phyloP scores from a whole-genome alignment of 495 filamentous ascomycete genomes.

The Xylaria curta region DNA sequence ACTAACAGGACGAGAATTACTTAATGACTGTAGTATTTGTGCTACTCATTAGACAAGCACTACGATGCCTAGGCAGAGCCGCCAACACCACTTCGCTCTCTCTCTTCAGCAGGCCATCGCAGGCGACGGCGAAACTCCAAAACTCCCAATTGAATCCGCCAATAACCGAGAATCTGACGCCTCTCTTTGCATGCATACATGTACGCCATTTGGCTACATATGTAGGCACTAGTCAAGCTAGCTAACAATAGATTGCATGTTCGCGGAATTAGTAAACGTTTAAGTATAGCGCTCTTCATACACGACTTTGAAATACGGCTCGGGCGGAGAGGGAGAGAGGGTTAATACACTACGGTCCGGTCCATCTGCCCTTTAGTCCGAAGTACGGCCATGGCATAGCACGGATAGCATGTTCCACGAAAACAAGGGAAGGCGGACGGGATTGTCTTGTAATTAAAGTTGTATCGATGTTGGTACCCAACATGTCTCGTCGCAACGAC shows the following conservation, averaged over 20 bases:
- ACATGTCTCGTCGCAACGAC: slow-evolving; percentile 7
- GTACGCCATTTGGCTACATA: not conserved
- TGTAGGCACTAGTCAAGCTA: not conserved
- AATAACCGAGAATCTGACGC: not conserved
- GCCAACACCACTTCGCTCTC: not conserved
- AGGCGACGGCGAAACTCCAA: not conserved
- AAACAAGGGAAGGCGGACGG: not conserved
- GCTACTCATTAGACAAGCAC: not conserved
- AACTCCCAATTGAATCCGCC: slow-evolving; percentile 7
- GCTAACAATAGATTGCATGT: not conserved
- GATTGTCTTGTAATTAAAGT: not conserved
- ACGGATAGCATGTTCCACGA: slow-evolving; percentile 1
- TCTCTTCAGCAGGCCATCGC: not conserved
- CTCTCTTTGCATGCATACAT: slow-evolving; percentile 1
- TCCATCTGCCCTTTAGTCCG: slow-evolving; percentile 1
- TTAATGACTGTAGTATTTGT: not conserved
- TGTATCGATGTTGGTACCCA: slow-evolving; percentile 27
- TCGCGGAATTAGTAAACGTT: not conserved
- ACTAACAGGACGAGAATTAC: not conserved
- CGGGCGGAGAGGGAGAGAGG: not conserved
- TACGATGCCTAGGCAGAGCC: not conserved
- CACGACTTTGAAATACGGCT: not conserved
- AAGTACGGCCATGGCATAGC: slow-evolving; percentile 9
- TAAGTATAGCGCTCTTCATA: not conserved
- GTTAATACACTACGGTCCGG: not conserved